These are phyloP conservation scores for Isatis lusitanica DNA, from an alignment of 441 rosid genomes.

Conservation along the genomic window DNA sequence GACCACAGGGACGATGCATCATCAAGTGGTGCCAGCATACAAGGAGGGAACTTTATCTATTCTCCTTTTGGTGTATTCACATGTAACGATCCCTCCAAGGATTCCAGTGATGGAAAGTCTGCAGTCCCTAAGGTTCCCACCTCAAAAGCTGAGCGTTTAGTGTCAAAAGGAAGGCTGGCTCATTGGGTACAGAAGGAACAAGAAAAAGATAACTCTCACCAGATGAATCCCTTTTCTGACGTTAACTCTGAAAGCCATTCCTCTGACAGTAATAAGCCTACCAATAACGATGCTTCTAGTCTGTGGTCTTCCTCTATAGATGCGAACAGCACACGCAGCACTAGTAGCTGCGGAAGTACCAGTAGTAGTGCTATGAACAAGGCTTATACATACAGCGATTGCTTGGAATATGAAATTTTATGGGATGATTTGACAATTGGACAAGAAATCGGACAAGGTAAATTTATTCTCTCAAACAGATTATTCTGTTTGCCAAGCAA, in stretches of 20 bases:
- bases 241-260: conserved; percentile 18
- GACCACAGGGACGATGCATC: conserved; percentile 75
- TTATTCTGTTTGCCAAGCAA: not conserved
- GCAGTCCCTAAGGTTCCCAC: conserved; percentile 61
- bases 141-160: conserved; percentile 71
- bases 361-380: conserved; percentile 71
- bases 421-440: conserved; percentile 90
- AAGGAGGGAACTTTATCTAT: conserved; percentile 60
- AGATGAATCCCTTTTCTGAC: conserved; percentile 15
- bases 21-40: conserved; percentile 86
- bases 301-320: conserved; percentile 80
- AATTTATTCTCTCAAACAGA: conserved; percentile 2
- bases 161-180: conserved; percentile 50
- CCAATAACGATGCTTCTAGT: conserved; percentile 64
- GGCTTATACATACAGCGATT: conserved; percentile 66
- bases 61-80: conserved; percentile 64
- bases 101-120: conserved; percentile 64
- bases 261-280: conserved; percentile 44
- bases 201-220: conserved; percentile 12
- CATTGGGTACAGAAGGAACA: conserved; percentile 30
- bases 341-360: conserved; percentile 85
- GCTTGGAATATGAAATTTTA: conserved; percentile 82
- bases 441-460: conserved; percentile 92
- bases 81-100: conserved; percentile 46
- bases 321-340: conserved; percentile 81